Base-by-base conservation (phyloP, 345 rosid genomes). In the Erodium maritimum region DNA sequence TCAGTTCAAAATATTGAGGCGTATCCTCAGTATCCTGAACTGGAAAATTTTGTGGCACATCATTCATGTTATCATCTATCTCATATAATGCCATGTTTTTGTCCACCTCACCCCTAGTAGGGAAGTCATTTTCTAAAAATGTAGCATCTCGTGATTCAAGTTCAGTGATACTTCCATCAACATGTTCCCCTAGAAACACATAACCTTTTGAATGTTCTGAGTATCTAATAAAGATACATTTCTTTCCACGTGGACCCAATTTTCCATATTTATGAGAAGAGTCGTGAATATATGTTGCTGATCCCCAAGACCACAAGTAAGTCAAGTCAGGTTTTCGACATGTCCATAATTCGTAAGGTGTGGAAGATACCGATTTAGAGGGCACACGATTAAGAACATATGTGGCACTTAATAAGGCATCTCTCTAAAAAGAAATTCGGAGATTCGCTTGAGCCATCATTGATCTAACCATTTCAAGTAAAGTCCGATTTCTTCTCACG, bases 181-280 rank as follows among this genome's bases (percentile, higher is more conserved):
- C 5, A 0, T 58, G 8, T 22, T 65, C 57, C 1, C 62, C 33
- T 11, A 58, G 50, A 11, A 57, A 65, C 12, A 58, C 62, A 33
- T 57, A 65, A 1, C 62, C 57, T 17, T 65, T 65, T 8, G 51
- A 65, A 22, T 57, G 25, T 17, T 54, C 9, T 25, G 21, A 51
- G 25, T 56, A 24, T 2, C 19, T 13, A 1, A 55, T 23, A 21
- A 55, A 23, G 33, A 21, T 23, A 21, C 58, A 21, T 55, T 55
- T 55, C n/a, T 5, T 56, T 1, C 34, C 45, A 8, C 19, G 23
- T 12, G 33, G 18, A 42, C 45, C 45, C 18, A 4, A 56, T n/a
- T 56, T 23, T 11, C 1, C 37, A 56, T 56, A 23, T 24, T 23
- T 56, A 25, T 23, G 18, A 13, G 59, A 56, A 25, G 45, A 16